Base-by-base conservation (phyloP, 805 yeast genomes). In the Saccharomycopsis babjevae region DNA sequence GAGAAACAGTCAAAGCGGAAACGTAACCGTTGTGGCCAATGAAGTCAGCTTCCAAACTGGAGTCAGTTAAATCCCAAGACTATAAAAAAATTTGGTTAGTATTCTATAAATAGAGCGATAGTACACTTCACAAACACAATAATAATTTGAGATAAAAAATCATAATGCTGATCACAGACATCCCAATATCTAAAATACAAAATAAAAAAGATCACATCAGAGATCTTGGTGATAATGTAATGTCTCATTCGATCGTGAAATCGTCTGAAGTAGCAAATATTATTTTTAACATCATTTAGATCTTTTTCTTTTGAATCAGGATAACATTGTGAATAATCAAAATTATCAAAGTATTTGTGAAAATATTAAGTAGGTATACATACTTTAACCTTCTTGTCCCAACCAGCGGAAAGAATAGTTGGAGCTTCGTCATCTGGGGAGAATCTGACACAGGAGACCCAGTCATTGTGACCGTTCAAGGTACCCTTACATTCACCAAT, bases 251-350 rank as follows among this genome's bases (percentile, higher is more conserved):
- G 88, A 75, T 73, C 78, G 77, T 63, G 67, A 73, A 70, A 68
- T 73, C 86, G 90, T 93, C 99, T 83, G 97, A 93, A 93, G 99
- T 93, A 93, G 99, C 99, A 93, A 93, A 94, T 94, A 93, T 86
- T 74, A 71, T 69, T 67, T 70, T 65, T 69, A 72, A 77, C 96
- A 89, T 89, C 96, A 89, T 82, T 71, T 82, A 75, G 72, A 30
- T 38, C 54, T 30, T 54, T 16, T 39, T 38, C 34, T 38, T 46
- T 42, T 34, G 15, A 7, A 34, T 34, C 38, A 34, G 38, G 15
- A 10, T 34, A 10, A 10, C 38, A 10, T 25, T 54, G 32, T 43
- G 32, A 8, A n/a, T 56, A 54, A 32, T 22, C 34, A 20, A 32
- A 30, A 30, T 34, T 54, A 18, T 36, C 40, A 32, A 54, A 16